Base-by-base conservation (phyloP, 2,329 filamentous ascomycete species). In the Penicillium sp. region DNA sequence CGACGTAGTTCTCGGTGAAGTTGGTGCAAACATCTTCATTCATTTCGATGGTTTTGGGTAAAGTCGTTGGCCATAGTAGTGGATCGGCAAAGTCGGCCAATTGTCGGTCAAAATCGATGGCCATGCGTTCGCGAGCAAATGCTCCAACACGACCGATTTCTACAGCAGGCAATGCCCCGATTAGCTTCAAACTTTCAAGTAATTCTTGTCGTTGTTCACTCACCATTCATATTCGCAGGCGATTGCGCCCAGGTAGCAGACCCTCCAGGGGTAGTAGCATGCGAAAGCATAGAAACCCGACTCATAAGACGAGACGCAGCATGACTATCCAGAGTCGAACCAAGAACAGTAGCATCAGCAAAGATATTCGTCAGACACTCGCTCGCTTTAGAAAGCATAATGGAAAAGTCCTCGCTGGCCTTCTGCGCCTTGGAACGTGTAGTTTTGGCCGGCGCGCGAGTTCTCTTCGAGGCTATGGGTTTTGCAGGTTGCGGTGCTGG, bases 1-100 rank as follows among this genome's bases (percentile, higher is more conserved):
- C 91, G 54, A 97, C 84, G 68, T 93, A 97, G 49, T 93, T 86
- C 64, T 84, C 83, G 73, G 94, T 90, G 70, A 97, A 96, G 28
- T 82, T 81, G 46, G 81, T 77, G 69, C 87, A 83, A 64, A 89
- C 83, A 10, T 69, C 61, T 28, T 61, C 64, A 2, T 69, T 65
- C 10, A 69, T 54, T 28, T 69, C 65, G 3, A 60, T 54, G 2
- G 60, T 55, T 1, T 68, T 60, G 10, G 57, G 55, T n/a, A 71
- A 68, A 2, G 70, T 61, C 3, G 71, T 67, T 7, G 84, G 84
- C 84, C 84, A 86, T 53, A 75, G 72, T 22, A 83, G 70, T 8
- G 79, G 78, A 19, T 82, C 79, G n/a, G 79, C 76, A 14, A 78
- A 76, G 5, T 76, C 71, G 3, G 74, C 70, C 33, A 79, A 58